Percentiles rank a stretch among this genome's conserved stretches.
These are phyloP conservation scores for Ormosia semicastrata DNA, from an alignment of 306 rosid genomes.

Conservation along the genomic window DNA sequence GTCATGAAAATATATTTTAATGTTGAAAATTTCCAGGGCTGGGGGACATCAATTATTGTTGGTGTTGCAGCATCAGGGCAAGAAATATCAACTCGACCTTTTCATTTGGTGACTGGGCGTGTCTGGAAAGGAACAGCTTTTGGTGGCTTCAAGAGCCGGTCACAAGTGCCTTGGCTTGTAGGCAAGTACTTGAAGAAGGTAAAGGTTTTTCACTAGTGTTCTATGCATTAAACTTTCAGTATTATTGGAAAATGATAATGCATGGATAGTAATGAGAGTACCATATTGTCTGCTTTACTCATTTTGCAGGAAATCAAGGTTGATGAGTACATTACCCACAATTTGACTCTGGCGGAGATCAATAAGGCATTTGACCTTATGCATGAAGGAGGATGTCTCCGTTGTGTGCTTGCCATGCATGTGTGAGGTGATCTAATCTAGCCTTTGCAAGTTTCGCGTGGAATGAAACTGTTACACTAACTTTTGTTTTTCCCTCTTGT, in stretches of 20 bases:
- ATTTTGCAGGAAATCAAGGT: constrained; percentile 88
- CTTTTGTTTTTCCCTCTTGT: neutral
- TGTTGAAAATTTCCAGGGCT: constrained; percentile 59
- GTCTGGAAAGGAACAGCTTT: constrained; percentile 99
- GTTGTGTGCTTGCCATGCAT: constrained; percentile 77
- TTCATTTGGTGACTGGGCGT: constrained; percentile 97
- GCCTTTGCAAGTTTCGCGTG: neutral
- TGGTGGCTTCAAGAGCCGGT: constrained; percentile 95
- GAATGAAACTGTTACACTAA: neutral
- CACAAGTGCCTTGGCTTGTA: constrained; percentile 97
- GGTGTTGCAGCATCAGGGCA: constrained; percentile 96
- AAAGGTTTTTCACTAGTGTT: neutral
- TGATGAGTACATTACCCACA: constrained; percentile 93
- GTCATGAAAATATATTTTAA: neutral
- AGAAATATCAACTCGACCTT: constrained; percentile 90
- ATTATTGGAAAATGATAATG: neutral
- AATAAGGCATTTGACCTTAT: constrained; percentile 87
- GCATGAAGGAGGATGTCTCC: constrained; percentile 93
- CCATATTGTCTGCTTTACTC: neutral
- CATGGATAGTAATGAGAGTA: neutral
- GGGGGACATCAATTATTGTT: constrained; percentile 95
- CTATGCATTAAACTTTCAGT: neutral
- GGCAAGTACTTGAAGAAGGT: constrained; percentile 96
- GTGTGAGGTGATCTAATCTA: constrained; percentile 13
- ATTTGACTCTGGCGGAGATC: constrained; percentile 69